Percentiles rank a stretch among this genome's conserved stretches.
Conservation (phyloP, 441 rosid genomes). For the Jatropha podagrica region DNA sequence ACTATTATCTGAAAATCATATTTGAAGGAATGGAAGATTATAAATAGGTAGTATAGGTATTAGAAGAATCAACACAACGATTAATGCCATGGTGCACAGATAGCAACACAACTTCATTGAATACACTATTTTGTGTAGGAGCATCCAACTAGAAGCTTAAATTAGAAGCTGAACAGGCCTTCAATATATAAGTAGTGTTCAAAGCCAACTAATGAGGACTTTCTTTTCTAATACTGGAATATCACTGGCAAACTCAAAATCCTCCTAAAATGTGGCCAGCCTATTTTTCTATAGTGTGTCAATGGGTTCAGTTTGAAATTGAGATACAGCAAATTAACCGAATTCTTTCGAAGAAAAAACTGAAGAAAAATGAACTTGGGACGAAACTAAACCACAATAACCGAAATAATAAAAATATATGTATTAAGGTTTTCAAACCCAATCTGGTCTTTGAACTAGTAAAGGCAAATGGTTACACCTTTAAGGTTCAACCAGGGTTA, state of each 20-base stretch:
- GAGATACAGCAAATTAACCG: no score
- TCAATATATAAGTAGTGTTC: background rate
- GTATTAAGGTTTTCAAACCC: no score
- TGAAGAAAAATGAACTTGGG: no score
- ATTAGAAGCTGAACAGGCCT: background rate
- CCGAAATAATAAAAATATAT: no score
- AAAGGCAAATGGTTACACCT: no score
- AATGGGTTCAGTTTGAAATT: no score
- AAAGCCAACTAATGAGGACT: background rate
- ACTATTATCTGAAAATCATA: slow-evolving; percentile 72
- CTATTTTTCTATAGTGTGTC: no score
- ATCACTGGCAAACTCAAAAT: background rate
- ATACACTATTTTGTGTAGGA: background rate
- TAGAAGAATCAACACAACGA: slow-evolving; percentile 6
- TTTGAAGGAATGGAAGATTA: slow-evolving; percentile 2
- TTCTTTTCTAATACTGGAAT: background rate
- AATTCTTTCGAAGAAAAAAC: no score
- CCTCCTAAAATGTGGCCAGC: no score
- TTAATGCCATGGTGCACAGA: background rate
- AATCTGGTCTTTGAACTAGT: no score
- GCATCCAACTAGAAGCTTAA: slow-evolving; percentile 8
- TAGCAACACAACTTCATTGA: background rate
- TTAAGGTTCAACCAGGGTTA: no score
- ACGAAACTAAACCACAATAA: no score
- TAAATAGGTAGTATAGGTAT: slow-evolving; percentile 2